Percentiles rank a stretch among this genome's conserved stretches.
Evolutionary conservation across 306 rosid species (phyloP).

Genomic region (Hippophae rhamnoides): DNA sequence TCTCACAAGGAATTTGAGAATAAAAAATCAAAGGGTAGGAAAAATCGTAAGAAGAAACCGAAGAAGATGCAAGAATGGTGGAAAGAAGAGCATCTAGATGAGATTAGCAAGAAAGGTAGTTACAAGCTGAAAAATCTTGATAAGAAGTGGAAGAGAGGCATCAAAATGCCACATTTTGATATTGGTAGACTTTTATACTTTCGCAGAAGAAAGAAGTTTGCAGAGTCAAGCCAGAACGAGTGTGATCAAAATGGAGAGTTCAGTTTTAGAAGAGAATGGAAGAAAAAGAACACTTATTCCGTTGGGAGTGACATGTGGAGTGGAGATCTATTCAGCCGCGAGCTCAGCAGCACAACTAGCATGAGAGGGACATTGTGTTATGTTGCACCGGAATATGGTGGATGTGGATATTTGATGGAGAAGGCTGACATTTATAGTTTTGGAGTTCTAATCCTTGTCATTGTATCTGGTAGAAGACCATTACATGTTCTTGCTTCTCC

Average conservation of each 20-base stretch:
- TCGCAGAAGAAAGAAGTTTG: conserved; percentile 33
- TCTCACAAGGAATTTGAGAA: conserved; percentile 27
- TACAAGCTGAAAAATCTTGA: conserved; percentile 36
- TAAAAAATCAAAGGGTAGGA: conserved; percentile 43
- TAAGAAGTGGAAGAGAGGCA: conserved; percentile 55
- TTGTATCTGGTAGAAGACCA: conserved; percentile 89
- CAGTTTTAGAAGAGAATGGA: conserved; percentile 88
- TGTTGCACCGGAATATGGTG: conserved; percentile 90
- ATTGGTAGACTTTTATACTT: conserved; percentile 52
- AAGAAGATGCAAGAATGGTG: conserved; percentile 98
- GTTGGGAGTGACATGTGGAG: conserved; percentile 75
- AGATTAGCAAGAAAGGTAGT: conserved; percentile 61
- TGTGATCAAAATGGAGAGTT: conserved; percentile 65
- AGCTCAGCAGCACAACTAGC: conserved; percentile 96
- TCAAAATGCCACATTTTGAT: conserved; percentile 68
- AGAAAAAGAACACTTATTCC: conserved; percentile 50
- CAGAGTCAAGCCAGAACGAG: conserved; percentile 32
- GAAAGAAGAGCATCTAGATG: conserved; percentile 88
- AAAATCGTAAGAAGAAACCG: conserved; percentile 46
- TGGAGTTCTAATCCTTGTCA: conserved; percentile 82
- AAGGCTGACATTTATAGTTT: conserved; percentile 90
- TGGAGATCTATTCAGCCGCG: conserved; percentile 84
- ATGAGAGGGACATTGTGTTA: conserved; percentile 92
- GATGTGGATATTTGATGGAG: conserved; percentile 73
- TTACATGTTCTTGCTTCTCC: conserved; percentile 85